phyloP scores from a whole-genome alignment of 1,139 yeast genomes.

The Geotrichum siamense region DNA sequence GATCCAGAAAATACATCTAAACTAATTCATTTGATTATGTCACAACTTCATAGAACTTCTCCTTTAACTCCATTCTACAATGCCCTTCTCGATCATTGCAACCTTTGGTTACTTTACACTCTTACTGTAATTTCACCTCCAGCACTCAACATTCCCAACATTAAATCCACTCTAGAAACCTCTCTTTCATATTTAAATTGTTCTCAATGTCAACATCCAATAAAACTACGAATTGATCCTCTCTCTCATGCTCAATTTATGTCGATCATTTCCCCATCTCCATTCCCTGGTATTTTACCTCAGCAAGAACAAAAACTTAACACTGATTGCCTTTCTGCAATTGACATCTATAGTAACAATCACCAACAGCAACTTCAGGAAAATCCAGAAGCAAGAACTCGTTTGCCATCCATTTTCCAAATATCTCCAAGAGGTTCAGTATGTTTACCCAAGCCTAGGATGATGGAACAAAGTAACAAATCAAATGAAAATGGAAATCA shows the following conservation, averaged over 20 bases:
- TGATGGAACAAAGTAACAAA: background rate
- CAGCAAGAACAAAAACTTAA: too few relatives aligned
- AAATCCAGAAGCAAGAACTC: background rate
- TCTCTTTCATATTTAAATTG: background rate
- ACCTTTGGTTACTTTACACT: slow-evolving; percentile 1
- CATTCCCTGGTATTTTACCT: too few relatives aligned
- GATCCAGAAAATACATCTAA: background rate
- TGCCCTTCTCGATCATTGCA: slow-evolving; percentile 1
- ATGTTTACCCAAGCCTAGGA: background rate
- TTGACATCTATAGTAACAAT: slow-evolving; percentile 1
- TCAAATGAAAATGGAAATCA: too few relatives aligned
- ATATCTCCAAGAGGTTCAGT: slow-evolving; percentile 4
- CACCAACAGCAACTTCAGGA: too few relatives aligned
- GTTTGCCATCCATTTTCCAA: slow-evolving; percentile 2
- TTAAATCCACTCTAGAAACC: background rate
- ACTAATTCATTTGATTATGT: background rate
- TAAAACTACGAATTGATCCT: too few relatives aligned
- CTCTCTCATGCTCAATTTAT: background rate
- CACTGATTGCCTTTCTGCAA: too few relatives aligned
- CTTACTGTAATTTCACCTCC: background rate
- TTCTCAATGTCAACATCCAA: background rate
- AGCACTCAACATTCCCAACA: background rate
- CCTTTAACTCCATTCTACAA: slow-evolving; percentile 1
- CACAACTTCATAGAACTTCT: background rate
- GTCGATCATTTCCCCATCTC: background rate